A percentile compares a stretch with the other conserved stretches of the same genome.
These are phyloP conservation scores for Gleditsia sinensis DNA, from an alignment of 306 rosid genomes.

Conservation along the genomic window DNA sequence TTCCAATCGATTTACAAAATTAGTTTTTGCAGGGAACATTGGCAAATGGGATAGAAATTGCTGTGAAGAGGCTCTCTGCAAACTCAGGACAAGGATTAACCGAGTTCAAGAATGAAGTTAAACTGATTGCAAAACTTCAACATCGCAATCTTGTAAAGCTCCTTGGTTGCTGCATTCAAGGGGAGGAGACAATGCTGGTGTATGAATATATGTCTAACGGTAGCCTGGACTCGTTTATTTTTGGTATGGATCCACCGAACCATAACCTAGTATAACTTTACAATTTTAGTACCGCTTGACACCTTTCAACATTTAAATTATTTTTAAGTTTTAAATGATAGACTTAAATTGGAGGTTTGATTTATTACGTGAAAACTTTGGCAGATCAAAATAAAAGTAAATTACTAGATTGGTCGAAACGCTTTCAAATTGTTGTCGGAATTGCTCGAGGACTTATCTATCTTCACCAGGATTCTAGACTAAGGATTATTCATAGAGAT, in stretches of 20 bases:
- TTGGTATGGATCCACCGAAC: conserved; percentile 36
- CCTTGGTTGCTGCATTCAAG: conserved; percentile 58
- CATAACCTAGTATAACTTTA: not conserved
- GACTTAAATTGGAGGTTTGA: not conserved
- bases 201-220: conserved; percentile 50
- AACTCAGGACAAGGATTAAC: conserved; percentile 50
- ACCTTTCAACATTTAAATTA: no score
- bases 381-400: conserved; percentile 44
- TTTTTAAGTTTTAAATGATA: not conserved
- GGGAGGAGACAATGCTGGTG: conserved; percentile 46
- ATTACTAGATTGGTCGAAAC: conserved; percentile 55
- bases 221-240: conserved; percentile 53
- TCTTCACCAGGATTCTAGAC: conserved; percentile 66
- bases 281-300: not conserved
- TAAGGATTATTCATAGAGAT: conserved; percentile 66
- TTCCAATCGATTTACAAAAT: not conserved
- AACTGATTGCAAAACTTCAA: conserved; percentile 56
- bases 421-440: conserved; percentile 53
- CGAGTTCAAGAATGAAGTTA: conserved; percentile 57
- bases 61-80: conserved; percentile 60
- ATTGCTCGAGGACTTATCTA: conserved; percentile 64
- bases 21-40: conserved; percentile 46
- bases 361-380: not conserved
- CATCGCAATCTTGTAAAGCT: conserved; percentile 64
- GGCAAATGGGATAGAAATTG: conserved; percentile 50